phyloP scores from a whole-genome alignment of 2,329 filamentous ascomycete species.

The Cladobotryum protrusum region DNA sequence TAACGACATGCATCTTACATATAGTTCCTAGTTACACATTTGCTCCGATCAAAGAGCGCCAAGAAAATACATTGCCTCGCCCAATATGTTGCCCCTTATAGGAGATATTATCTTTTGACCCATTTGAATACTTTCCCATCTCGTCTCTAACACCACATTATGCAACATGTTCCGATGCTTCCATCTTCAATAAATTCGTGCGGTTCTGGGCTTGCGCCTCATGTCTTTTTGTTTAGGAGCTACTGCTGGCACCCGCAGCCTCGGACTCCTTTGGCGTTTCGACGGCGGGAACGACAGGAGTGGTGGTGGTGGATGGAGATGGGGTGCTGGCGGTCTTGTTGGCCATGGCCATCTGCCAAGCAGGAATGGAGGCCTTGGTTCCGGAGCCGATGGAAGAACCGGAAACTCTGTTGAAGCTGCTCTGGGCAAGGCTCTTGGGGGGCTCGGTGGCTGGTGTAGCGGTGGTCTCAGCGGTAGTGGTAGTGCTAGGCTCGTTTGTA shows the following conservation, averaged over 20 bases:
- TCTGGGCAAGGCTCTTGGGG: constrained; percentile 26
- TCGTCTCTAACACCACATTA: constrained; percentile 2
- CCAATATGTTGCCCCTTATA: neutral
- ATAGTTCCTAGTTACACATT: too few species aligned
- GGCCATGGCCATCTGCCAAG: constrained; percentile 71
- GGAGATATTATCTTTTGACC: neutral
- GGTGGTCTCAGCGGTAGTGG: constrained; percentile 18
- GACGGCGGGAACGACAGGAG: neutral
- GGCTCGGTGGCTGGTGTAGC: constrained; percentile 24
- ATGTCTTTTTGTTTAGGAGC: constrained; percentile 7
- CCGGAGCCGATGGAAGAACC: constrained; percentile 36
- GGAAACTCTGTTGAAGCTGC: constrained; percentile 23
- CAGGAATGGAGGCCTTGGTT: constrained; percentile 64
- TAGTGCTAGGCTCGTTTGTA: constrained; percentile 12
- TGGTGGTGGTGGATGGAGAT: neutral
- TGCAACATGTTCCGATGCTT: neutral
- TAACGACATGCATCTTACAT: too few species aligned
- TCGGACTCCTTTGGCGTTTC: constrained; percentile 5
- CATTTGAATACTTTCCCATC: neutral
- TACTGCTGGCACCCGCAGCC: constrained; percentile 8
- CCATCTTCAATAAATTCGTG: constrained; percentile 3
- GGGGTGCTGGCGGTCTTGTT: constrained; percentile 36
- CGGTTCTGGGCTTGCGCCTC: constrained; percentile 1
- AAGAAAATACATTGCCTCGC: too few species aligned
- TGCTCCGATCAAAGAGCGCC: too few species aligned